These are phyloP conservation scores for Tulasnella calospora DNA, from an alignment of 768 basidiomycete species.

Conservation along the genomic window DNA sequence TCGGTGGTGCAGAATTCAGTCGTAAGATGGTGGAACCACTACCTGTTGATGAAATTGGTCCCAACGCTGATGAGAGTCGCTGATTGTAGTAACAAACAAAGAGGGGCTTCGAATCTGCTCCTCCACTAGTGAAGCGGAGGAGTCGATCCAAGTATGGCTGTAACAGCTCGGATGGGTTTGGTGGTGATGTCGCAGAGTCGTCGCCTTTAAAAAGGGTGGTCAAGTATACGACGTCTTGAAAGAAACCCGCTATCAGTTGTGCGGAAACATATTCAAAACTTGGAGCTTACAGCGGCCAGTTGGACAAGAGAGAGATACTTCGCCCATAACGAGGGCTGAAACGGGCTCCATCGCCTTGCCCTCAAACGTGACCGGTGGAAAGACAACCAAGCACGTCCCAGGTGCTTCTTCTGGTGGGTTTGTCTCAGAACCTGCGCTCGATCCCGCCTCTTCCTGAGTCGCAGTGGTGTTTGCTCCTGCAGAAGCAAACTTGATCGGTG, in stretches of 20 bases:
- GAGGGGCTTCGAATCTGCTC: slow-evolving; percentile 40
- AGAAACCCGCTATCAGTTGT: slow-evolving; percentile 23
- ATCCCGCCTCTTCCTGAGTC: background rate
- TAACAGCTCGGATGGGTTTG: slow-evolving; percentile 44
- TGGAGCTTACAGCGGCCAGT: slow-evolving; percentile 60
- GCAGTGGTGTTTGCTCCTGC: background rate
- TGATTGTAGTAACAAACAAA: background rate
- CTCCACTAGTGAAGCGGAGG: slow-evolving; percentile 34
- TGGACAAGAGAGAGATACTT: slow-evolving; percentile 69
- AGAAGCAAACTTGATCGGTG: slow-evolving; percentile 37
- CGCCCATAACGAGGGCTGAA: slow-evolving; percentile 63
- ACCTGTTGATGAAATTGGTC: slow-evolving; percentile 24
- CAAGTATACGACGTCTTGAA: slow-evolving; percentile 57
- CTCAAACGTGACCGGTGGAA: slow-evolving; percentile 59
- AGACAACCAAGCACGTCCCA: slow-evolving; percentile 68
- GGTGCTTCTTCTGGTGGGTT: slow-evolving; percentile 36
- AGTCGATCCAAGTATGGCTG: slow-evolving; percentile 55
- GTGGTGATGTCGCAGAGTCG: background rate
- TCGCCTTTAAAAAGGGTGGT: slow-evolving; percentile 30
- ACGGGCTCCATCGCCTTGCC: slow-evolving; percentile 40
- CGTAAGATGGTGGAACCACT: slow-evolving; percentile 32
- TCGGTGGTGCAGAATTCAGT: slow-evolving; percentile 32
- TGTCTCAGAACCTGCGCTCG: slow-evolving; percentile 29
- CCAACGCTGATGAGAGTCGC: background rate
- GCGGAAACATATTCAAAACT: background rate